Base-by-base conservation (phyloP, 257 asterid species). In the Fraxinus anomala region DNA sequence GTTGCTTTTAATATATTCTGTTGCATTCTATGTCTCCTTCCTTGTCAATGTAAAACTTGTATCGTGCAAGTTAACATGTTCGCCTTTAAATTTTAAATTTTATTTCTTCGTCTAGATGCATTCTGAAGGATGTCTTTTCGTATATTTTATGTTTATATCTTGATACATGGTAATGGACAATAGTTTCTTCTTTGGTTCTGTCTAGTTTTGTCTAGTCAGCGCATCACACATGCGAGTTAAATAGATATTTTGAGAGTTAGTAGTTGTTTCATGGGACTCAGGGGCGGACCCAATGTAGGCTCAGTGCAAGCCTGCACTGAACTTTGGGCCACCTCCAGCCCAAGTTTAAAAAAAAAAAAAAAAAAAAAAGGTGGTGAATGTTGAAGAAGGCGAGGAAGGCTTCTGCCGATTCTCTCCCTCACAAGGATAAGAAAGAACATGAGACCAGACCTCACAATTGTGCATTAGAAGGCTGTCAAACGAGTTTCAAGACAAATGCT, bases 401-500 rank as follows among this genome's bases (percentile, higher is more conserved):
- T 68, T 51, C 79, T 34, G 69, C 74, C 26, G 77, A 77, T 80
- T 73, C 80, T 47, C 66, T 80, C 72, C 66, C 76, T 37, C 31
- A 1, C 70, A 77, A 73, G 80, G 61, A 47, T 63, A 82, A 84
- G 83, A 84, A 82, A 81, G 82, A 79, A 77, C 77, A 51, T 47
- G 73, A 70, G 28, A 89, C 68, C 81, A 87, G 88, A 23, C 80
- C 83, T 42, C 79, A 86, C 73, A 88, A 76, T 85, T 94, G 98
- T 65, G 85, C 86, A 78, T 70, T 91, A 77, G 94, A 89, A 37
- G 84, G 90, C 51, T 92, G 97, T 86, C 51, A 37, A 21, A 92
- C 89, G 97, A 87, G 91, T 81, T 94, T 94, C 88, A 86, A 82
- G 76, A 87, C 93, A 37, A 94, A 88, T 86, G 86, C 87, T 26